Evolutionary conservation across 1,284 basidiomycete genomes (phyloP), one percentile per base, ranked within the genome.

Genomic region (Naganishia sp.): DNA sequence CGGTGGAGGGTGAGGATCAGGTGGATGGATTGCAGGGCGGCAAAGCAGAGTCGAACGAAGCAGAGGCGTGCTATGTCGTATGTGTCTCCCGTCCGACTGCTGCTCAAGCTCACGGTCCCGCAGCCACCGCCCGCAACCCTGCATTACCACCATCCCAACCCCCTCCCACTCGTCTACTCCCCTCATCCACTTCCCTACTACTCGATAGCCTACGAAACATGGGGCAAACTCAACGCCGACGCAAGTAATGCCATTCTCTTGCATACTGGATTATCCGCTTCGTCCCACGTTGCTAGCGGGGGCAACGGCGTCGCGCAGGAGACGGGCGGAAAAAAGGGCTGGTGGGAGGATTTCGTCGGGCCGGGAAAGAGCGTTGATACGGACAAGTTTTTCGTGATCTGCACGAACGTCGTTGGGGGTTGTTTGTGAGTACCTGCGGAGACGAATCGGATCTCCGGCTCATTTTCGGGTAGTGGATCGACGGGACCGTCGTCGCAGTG

Each of bases 281-380:
- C 91, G 2, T 96, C 93, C 0, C 95, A 99, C 80, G 95, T 96
- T 0, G 94, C 94, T 0, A 90, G 90, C 13, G 90, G 90, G 0
- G 77, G 84, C 2, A 80, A 84, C 13, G 97, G 96, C 71, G 86
- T 91, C 0, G 81, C 90, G 0, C 85, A 88, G 25, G 69, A 70
- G 0, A 79, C 78, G 4, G 72, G 72, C 0, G 72, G 71, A 56
- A 79, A 77, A 67, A 74, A 77, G 9, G 95, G 96, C 6, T 99
- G 95, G 96, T 99, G 95, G 95, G 90, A 99, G 80, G 90, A 90
- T 72, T 99, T 98, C 80, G 93, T 99, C 68, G 95, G 96, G 0
- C 94, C 94, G 1, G 92, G 92, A 67, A 91, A 89, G 74, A 87
- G 94, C 3, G 84, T 99, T 42, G 96, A 99, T 82, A 98, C 95